Evolutionary conservation across 805 yeast species (phyloP), one percentile per base, ranked within the genome.

Genomic region (Jamesozyma hellenica): DNA sequence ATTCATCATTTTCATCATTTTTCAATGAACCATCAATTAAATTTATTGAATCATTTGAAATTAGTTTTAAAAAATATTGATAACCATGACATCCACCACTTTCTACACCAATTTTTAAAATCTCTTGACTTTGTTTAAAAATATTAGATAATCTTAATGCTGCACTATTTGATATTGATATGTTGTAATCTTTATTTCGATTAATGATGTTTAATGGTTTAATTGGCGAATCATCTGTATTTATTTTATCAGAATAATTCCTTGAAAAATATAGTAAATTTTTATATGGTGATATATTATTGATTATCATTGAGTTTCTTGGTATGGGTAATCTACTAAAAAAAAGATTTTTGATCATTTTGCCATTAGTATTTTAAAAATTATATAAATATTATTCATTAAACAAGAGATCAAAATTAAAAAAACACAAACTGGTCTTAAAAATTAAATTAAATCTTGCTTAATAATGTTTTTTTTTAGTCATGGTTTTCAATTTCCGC

Each of bases 81-180:
- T 85, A 92, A 15, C 98, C 98, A 60, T 92, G 98, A 58, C 98
- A 92, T 1, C 98, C 98, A 9, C 98, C 98, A 53, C 94, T 82
- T 51, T 87, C 96, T 9, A 92, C 96, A 11, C 70, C 65, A 3
- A 90, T 75, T 38, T 82, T 67, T 15, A 90, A 64, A 0, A 86
- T 85, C 34, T 57, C 62, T 25, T 46, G 46, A 16, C 51, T 44
- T 5, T 46, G 52, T 16, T 44, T 41, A 32, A 50, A 50, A 4
- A 60, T 60, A 21, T 50, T 46, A 2, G 44, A 44, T 25, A 60
- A 38, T 38, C 64, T 43, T 1, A 41, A 45, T 3, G 52, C 49
- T 3, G 64, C 64, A 16, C 60, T 41, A 16, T 53, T 49, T 5
- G 61, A 48, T 23, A 60, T 51, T 12, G 27, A 30, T 19, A 59